phyloP scores from a whole-genome alignment of 768 basidiomycete species.

The Amanita phalloides region DNA sequence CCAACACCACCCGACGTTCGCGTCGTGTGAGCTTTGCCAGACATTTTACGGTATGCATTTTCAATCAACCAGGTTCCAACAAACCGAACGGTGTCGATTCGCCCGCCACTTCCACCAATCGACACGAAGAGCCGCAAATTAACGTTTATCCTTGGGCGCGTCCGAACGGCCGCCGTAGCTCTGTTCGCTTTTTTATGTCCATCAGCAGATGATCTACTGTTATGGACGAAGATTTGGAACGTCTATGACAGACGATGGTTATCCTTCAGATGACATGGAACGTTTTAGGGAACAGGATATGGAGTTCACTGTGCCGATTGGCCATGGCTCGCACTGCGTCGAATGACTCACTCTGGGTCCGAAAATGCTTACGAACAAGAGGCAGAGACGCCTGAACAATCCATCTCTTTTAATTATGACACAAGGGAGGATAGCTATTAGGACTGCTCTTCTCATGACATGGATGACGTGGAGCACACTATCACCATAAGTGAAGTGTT shows the following conservation, averaged over 20 bases:
- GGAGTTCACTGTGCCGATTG: slow-evolving; percentile 70
- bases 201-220: slow-evolving; percentile 36
- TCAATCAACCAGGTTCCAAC: slow-evolving; percentile 39
- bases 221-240: slow-evolving; percentile 46
- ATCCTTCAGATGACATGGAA: slow-evolving; percentile 22
- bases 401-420: slow-evolving; percentile 19
- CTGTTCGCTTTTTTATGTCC: slow-evolving; percentile 48
- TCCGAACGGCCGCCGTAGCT: slow-evolving; percentile 41
- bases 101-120: slow-evolving; percentile 8
- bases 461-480: slow-evolving; percentile 40
- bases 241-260: slow-evolving; percentile 21
- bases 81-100: slow-evolving; percentile 32
- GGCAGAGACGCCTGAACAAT: slow-evolving; percentile 26
- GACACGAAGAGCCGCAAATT: slow-evolving; percentile 11
- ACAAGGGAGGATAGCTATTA: slow-evolving; percentile 39
- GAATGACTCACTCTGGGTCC: slow-evolving; percentile 61
- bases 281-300: slow-evolving; percentile 33
- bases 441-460: slow-evolving; percentile 27
- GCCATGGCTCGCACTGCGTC: slow-evolving; percentile 62
- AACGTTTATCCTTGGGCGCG: slow-evolving; percentile 59
- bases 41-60: slow-evolving; percentile 56
- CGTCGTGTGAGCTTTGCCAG: slow-evolving; percentile 73
- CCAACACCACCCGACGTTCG: slow-evolving; percentile 49
- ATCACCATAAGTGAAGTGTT: slow-evolving; percentile 56
- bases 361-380: slow-evolving; percentile 38